Percentiles rank a stretch among this genome's conserved stretches.
These are phyloP conservation scores for Eleusine indica DNA, from an alignment of 176 grass and related monocot species.

Conservation along the genomic window DNA sequence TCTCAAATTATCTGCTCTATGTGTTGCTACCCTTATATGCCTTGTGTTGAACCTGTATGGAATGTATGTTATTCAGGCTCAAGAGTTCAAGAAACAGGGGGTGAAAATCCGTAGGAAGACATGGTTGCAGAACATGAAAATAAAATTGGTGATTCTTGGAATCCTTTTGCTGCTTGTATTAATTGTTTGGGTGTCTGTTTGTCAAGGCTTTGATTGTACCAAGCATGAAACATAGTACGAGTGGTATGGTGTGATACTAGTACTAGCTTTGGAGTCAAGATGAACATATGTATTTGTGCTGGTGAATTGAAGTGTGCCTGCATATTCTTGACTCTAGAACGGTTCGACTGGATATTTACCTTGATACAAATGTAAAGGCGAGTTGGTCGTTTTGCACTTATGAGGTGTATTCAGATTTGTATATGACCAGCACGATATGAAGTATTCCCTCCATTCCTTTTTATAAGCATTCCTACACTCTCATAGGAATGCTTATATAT, in stretches of 20 bases:
- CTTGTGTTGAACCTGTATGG: not conserved
- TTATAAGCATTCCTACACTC: no score
- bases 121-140: conserved; percentile 95
- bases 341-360: conserved; percentile 1
- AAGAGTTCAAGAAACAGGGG: conserved; percentile 92
- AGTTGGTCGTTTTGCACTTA: conserved; percentile 17
- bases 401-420: conserved; percentile 26
- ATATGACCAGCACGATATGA: conserved; percentile 16
- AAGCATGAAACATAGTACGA: conserved; percentile 68
- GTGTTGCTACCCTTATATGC: not conserved
- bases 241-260: not conserved
- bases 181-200: conserved; percentile 89
- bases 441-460: not conserved
- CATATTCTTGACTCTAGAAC: not conserved
- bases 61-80: conserved; percentile 60
- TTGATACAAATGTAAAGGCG: conserved; percentile 36
- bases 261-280: conserved; percentile 27
- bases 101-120: conserved; percentile 82
- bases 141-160: conserved; percentile 79
- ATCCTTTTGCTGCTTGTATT: conserved; percentile 86
- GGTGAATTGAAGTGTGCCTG: conserved; percentile 7
- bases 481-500: no score
- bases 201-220: conserved; percentile 90
- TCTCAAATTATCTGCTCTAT: not conserved
- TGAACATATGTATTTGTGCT: conserved; percentile 16